These are phyloP conservation scores for Marchantia paleacea DNA, from an alignment of 225 moss, liverwort and hornwort genomes.

Conservation along the genomic window DNA sequence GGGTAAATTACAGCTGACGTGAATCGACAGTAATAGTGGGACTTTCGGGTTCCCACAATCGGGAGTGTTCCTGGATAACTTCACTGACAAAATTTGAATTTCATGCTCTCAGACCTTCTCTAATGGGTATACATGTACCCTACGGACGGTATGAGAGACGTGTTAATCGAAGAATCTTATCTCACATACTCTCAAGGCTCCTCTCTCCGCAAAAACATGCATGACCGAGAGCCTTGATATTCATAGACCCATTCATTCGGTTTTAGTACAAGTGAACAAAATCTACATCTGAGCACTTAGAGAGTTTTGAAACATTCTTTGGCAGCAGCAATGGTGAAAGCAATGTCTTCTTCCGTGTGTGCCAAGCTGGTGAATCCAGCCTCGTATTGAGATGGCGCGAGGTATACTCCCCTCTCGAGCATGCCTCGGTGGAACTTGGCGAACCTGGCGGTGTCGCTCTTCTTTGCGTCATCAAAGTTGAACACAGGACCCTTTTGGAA, in stretches of 20 bases:
- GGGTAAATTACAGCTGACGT: conserved; percentile 12
- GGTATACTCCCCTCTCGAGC: conserved; percentile 92
- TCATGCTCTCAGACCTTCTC: background rate
- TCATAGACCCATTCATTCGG: background rate
- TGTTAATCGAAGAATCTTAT: background rate
- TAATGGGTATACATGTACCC: conserved; percentile 16
- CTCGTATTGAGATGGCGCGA: conserved; percentile 96
- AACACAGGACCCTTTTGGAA: conserved; percentile 83
- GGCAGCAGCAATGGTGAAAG: conserved; percentile 80
- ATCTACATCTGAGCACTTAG: conserved; percentile 29
- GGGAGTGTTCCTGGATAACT: background rate
- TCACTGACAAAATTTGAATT: conserved; percentile 19
- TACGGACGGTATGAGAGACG: background rate
- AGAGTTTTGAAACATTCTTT: conserved; percentile 64
- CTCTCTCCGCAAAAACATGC: background rate
- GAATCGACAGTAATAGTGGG: background rate
- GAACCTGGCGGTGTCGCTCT: conserved; percentile 87
- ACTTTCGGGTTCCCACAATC: background rate
- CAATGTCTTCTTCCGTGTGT: conserved; percentile 81
- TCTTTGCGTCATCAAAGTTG: conserved; percentile 90
- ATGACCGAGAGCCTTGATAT: background rate
- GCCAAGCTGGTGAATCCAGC: conserved; percentile 96
- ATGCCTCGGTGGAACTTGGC: conserved; percentile 87
- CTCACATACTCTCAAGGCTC: background rate
- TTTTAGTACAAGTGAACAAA: background rate